A percentile compares a stretch with the other conserved stretches of the same genome.
Conservation (phyloP, 495 filamentous ascomycete species). For the Chlorociboria aeruginascens region DNA sequence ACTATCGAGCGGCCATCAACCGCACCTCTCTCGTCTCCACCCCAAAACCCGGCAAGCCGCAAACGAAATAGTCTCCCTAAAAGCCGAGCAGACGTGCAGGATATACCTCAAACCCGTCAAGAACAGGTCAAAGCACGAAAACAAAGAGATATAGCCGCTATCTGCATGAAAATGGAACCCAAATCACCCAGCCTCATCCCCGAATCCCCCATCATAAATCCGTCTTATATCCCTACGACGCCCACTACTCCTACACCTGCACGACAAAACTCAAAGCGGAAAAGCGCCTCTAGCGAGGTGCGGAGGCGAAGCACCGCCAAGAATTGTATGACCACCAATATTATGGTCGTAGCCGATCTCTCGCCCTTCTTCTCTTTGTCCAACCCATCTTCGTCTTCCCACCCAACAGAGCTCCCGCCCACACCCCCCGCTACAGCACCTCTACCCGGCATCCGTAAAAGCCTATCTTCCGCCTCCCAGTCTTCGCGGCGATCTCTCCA, state of each 20-base stretch:
- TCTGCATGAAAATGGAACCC: not conserved
- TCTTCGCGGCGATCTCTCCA: not conserved
- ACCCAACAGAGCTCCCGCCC: not conserved
- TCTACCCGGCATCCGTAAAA: no score
- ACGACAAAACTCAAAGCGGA: not conserved
- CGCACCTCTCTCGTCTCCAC: not conserved
- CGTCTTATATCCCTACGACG: no score
- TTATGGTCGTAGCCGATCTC: slow-evolving; percentile 15
- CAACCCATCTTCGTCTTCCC: not conserved
- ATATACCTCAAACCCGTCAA: slow-evolving; percentile 1
- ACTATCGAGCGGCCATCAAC: not conserved
- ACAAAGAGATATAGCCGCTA: slow-evolving; percentile 9
- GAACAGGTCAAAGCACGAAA: slow-evolving; percentile 13
- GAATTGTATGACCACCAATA: not conserved
- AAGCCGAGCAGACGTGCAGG: no score
- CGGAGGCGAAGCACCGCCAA: not conserved
- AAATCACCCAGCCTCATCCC: no score
- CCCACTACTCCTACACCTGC: not conserved
- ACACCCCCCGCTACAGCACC: no score
- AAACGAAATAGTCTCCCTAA: no score
- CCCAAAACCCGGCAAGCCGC: not conserved
- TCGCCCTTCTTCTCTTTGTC: not conserved
- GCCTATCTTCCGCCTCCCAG: no score
- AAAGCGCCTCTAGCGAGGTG: not conserved
- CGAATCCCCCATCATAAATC: no score